Evolutionary conservation across 192 early-diverging fungal genomes (phyloP).

Genomic region (Haplosporangium gracile): DNA sequence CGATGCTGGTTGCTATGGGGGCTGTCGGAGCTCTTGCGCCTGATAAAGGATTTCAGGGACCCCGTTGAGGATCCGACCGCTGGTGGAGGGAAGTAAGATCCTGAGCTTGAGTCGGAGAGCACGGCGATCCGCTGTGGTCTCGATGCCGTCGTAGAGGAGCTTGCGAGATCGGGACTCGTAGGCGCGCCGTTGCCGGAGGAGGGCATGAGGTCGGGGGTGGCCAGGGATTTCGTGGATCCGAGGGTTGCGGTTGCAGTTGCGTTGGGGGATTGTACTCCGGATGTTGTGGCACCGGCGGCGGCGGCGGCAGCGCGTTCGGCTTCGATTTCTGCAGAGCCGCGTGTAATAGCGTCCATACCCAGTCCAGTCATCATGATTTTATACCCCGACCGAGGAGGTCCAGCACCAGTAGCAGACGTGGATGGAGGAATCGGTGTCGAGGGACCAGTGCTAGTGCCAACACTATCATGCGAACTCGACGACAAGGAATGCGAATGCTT

Average conservation of each 20-base stretch:
- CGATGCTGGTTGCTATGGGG: background rate
- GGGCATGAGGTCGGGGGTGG: background rate
- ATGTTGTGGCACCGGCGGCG: background rate
- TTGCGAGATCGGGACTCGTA: background rate
- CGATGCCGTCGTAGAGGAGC: background rate
- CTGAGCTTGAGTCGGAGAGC: background rate
- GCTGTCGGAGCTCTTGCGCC: background rate
- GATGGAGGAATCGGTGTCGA: background rate
- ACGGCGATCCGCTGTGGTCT: background rate
- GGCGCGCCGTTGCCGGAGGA: background rate
- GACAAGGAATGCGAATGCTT: background rate
- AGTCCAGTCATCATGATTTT: slow-evolving; percentile 8
- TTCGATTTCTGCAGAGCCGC: background rate
- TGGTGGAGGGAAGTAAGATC: background rate
- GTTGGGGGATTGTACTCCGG: too few relatives aligned
- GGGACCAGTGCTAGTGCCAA: background rate
- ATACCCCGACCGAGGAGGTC: background rate
- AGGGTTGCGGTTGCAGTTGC: background rate
- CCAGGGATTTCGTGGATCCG: background rate
- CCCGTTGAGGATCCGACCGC: background rate
- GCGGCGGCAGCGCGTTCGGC: background rate
- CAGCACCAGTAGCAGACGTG: background rate
- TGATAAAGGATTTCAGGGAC: background rate
- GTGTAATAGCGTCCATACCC: background rate
- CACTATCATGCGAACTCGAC: background rate